Base-by-base conservation (phyloP, 768 basidiomycete genomes). In the Lactarius akahatsu region DNA sequence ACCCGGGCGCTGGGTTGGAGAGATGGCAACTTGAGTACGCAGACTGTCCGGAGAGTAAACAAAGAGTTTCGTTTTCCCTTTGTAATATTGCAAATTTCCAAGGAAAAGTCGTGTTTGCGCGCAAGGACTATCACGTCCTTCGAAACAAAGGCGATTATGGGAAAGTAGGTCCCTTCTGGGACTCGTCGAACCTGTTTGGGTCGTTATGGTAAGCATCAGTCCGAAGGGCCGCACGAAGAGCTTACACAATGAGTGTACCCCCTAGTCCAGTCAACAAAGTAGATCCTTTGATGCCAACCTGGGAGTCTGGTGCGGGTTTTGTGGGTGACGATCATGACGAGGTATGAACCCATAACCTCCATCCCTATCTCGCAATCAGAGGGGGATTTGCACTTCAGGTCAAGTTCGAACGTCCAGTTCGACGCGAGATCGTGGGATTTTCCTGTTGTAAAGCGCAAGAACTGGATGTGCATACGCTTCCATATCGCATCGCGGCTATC, bases 71-170 rank as follows among this genome's bases (percentile, higher is more conserved):
- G 7, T 4, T 55, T 61, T 15, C 38, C 61, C 34, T 43, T 13
- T 28, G 28, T 11, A n/a, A 67, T 63, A 52, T 56, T 28, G 66
- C 66, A 67, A 26, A 67, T n/a, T 15, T 67, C 66, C 32, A 67
- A 50, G 28, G 62, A 34, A 47, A 67, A 67, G 28, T 67, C 66
- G 58, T 58, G 58, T 56, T 63, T 59, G 18, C 66, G 62, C 10
- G 62, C 66, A 23, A 67, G 30, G 34, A 67, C 57, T 36, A 67
- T 55, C 11, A 67, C 50, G n/a, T 63, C 54, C 34, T 63, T 67
- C 18, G 66, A 63, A 38, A 63, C 28, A n/a, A 67, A 67, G 26
- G 66, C 18, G 40, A 67, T 18, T 26, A 67, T 32, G 1, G 66
- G 40, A 55, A 67, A 67, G 43, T 67, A 67, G 16, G 66, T 63